Conservation (phyloP, 1,284 basidiomycete species). For the Cutaneotrichosporon arboriforme region DNA sequence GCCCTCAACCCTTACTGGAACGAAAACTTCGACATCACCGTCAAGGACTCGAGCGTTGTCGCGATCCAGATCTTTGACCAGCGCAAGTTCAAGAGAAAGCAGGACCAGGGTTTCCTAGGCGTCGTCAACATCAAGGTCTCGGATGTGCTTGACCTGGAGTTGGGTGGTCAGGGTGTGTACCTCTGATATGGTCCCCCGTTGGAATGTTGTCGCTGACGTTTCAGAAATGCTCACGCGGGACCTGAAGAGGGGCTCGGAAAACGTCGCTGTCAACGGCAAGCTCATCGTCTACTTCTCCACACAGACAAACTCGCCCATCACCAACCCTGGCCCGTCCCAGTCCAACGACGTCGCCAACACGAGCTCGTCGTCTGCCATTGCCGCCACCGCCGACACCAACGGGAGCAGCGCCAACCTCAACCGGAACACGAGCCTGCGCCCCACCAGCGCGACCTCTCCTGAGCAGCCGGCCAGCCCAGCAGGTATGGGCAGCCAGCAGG, state of each 20-base stretch:
- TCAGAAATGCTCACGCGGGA: conserved; percentile 75
- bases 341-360: conserved; percentile 15
- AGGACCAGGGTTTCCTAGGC: conserved; percentile 87
- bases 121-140: conserved; percentile 87
- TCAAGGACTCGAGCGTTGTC: conserved; percentile 83
- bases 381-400: conserved; percentile 10
- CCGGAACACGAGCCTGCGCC: not conserved
- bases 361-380: not conserved
- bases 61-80: conserved; percentile 96
- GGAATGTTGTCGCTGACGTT: not conserved
- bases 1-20: conserved; percentile 92
- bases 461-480: conserved; percentile 1
- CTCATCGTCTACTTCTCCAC: conserved; percentile 78
- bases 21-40: conserved; percentile 81
- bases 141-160: conserved; percentile 80
- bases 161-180: conserved; percentile 72
- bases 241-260: conserved; percentile 79
- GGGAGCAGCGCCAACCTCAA: conserved; percentile 39
- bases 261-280: conserved; percentile 78
- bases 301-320: conserved; percentile 66
- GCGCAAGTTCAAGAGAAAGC: conserved; percentile 83
- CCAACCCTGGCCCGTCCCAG: conserved; percentile 59
- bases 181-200: too few relatives aligned
- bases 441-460: not conserved
- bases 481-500: not conserved